phyloP scores from a whole-genome alignment of 352 stramenopile genomes.

The Phytophthora foliorum region DNA sequence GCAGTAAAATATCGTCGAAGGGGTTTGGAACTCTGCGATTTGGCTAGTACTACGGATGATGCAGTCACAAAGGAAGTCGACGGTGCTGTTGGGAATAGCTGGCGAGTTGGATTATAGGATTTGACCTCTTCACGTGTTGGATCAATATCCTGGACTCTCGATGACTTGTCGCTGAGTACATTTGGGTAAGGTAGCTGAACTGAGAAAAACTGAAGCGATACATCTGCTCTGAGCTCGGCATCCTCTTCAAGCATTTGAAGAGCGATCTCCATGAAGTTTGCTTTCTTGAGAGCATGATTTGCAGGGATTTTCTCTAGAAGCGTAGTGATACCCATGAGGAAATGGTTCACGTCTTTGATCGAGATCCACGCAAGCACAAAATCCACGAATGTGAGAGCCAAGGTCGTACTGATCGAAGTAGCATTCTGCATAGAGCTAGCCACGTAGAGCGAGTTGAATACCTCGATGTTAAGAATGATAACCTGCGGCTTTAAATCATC shows the following conservation, averaged over 20 bases:
- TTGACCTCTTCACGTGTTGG: neutral
- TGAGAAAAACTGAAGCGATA: slow-evolving; percentile 18
- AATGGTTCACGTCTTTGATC: slow-evolving; percentile 39
- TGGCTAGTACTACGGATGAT: neutral
- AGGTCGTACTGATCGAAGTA: slow-evolving; percentile 39
- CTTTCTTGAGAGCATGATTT: slow-evolving; percentile 14
- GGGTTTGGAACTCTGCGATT: neutral
- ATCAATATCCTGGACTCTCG: slow-evolving; percentile 7
- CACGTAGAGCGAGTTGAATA: slow-evolving; percentile 65
- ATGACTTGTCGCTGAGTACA: neutral
- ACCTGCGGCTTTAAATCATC: slow-evolving; percentile 52
- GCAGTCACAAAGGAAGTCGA: slow-evolving; percentile 7
- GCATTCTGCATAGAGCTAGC: slow-evolving; percentile 55
- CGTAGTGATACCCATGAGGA: slow-evolving; percentile 10
- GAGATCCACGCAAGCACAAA: slow-evolving; percentile 45
- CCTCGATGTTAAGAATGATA: slow-evolving; percentile 64
- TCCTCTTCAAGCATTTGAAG: slow-evolving; percentile 28
- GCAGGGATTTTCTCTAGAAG: slow-evolving; percentile 22
- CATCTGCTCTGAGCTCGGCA: slow-evolving; percentile 1
- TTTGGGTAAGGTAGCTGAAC: neutral
- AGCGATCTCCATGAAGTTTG: slow-evolving; percentile 32
- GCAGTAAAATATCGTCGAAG: slow-evolving; percentile 3
- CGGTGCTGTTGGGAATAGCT: slow-evolving; percentile 1
- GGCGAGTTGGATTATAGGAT: neutral
- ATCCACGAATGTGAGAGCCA: slow-evolving; percentile 43